phyloP scores from a whole-genome alignment of 169 alveolate species.

The Plasmodium billcollinsi region DNA sequence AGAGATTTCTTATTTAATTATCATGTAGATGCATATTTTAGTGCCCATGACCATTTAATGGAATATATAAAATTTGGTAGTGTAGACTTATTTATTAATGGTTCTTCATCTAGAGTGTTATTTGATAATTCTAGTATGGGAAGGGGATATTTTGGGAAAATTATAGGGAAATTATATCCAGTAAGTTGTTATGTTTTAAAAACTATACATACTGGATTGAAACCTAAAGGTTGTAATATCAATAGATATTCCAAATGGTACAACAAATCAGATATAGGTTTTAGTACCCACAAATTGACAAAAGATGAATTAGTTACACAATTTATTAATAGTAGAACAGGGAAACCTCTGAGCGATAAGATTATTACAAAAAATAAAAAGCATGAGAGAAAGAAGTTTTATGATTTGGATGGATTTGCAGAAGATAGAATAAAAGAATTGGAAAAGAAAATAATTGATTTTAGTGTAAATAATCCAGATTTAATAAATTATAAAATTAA shows the following conservation, averaged over 20 bases:
- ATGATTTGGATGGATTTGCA: constrained; percentile 60
- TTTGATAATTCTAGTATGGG: constrained; percentile 74
- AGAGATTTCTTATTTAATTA: constrained; percentile 56
- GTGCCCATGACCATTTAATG: constrained; percentile 77
- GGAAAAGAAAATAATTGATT: constrained; percentile 31
- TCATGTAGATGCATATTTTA: constrained; percentile 72
- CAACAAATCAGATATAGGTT: constrained; percentile 59
- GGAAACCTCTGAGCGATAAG: constrained; percentile 72
- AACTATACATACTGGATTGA: constrained; percentile 36
- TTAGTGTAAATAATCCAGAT: constrained; percentile 29
- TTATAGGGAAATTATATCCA: constrained; percentile 51
- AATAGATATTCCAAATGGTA: constrained; percentile 68
- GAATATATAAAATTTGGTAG: constrained; percentile 55
- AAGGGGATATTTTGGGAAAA: constrained; percentile 66
- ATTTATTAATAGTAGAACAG: constrained; percentile 60
- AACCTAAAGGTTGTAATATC: constrained; percentile 60
- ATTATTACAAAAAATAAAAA: constrained; percentile 63
- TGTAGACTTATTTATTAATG: constrained; percentile 58
- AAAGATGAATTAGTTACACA: constrained; percentile 63
- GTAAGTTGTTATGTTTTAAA: constrained; percentile 53
- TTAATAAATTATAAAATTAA: constrained; percentile 64
- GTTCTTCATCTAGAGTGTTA: constrained; percentile 69
- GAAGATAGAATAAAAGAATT: constrained; percentile 33
- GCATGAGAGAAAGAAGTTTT: constrained; percentile 52
- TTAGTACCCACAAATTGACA: constrained; percentile 45